Evolutionary conservation across 768 basidiomycete species (phyloP), one percentile per base, ranked within the genome.

Genomic region (Termitomyces sp.): DNA sequence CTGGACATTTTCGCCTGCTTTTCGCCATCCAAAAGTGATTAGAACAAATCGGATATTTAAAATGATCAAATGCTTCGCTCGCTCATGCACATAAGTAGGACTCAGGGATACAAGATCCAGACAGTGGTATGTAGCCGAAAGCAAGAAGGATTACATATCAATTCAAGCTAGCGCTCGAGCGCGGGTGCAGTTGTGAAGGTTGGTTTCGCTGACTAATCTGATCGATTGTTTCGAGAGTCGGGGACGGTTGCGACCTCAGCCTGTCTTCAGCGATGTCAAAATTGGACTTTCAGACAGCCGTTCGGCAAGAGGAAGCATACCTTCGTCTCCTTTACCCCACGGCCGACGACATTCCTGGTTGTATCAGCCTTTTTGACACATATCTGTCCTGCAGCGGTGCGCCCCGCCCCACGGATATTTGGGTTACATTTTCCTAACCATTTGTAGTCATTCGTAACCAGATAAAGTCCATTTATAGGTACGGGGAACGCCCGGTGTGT

Each of bases 391-490:
- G 93, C 73, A 84, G 88, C 69, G 83, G 91, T 85, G 65, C 57
- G 61, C 50, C 32, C 9, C 40, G 13, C 11, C 18, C 42, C 45
- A 42, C 15, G 32, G 13, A 58, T 65, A 76, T 56, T 8, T 57
- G 36, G 53, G 57, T 51, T 16, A 15, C 40, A 42, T 24, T 33
- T 33, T 45, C 9, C 40, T 28, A 28, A 55, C 44, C 7, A 54
- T 38, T 52, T 61, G 44, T 48, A 96, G 96, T 86, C 54, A 79
- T 95, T 38, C 85, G 87, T 42, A 82, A 85, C 20, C 96, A 98
- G 74, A 73, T 94, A 53, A 90, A 88, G 67, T 88, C 90, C 2
- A 75, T 98, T 57, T 98, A 98, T 74, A 85, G 96, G 69, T 87
- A 89, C 66, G 96, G 96, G 7, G 75, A 84, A 60, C 82, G 86